Percentiles rank a stretch among this genome's conserved stretches.
phyloP scores from a whole-genome alignment of 2,329 filamentous ascomycete species.

The Mycosphaerelloides madeirae region DNA sequence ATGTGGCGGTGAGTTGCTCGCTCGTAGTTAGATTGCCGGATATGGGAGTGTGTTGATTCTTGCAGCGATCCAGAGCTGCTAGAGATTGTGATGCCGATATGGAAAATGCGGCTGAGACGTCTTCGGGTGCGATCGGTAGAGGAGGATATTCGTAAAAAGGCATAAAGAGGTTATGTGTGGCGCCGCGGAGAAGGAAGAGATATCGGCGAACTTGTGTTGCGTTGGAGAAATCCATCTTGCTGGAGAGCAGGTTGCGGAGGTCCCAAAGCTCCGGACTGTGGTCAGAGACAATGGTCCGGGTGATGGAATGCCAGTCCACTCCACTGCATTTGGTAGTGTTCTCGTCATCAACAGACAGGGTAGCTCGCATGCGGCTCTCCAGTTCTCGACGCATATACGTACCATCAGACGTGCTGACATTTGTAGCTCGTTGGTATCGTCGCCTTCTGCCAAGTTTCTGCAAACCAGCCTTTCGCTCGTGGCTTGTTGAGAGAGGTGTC shows the following conservation, averaged over 20 bases:
- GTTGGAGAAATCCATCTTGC: constrained; percentile 22
- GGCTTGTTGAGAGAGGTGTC: constrained; percentile 25
- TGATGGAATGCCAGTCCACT: constrained; percentile 43
- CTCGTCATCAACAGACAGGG: constrained; percentile 3
- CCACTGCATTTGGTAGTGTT: constrained; percentile 23
- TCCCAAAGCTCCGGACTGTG: constrained; percentile 35
- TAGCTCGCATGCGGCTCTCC: constrained; percentile 15
- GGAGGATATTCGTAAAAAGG: constrained; percentile 45
- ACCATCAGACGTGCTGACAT: constrained; percentile 22
- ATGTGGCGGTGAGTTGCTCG: constrained; percentile 38
- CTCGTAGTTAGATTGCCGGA: constrained; percentile 27
- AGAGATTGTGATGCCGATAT: constrained; percentile 33
- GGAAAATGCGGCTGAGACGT: constrained; percentile 29
- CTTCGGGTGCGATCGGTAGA: not conserved
- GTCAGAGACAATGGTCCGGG: constrained; percentile 41
- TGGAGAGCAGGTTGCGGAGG: constrained; percentile 19
- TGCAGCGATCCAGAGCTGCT: constrained; percentile 40
- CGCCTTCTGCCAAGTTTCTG: constrained; percentile 19
- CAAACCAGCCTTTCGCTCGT: constrained; percentile 33
- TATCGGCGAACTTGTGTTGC: not conserved
- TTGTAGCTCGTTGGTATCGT: constrained; percentile 18
- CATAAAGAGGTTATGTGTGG: constrained; percentile 43
- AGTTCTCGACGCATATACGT: constrained; percentile 20
- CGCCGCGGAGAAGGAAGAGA: constrained; percentile 25
- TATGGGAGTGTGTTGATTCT: constrained; percentile 38